These are phyloP conservation scores for Ogataea paradorogensis DNA, from an alignment of 805 yeast species.

Conservation along the genomic window DNA sequence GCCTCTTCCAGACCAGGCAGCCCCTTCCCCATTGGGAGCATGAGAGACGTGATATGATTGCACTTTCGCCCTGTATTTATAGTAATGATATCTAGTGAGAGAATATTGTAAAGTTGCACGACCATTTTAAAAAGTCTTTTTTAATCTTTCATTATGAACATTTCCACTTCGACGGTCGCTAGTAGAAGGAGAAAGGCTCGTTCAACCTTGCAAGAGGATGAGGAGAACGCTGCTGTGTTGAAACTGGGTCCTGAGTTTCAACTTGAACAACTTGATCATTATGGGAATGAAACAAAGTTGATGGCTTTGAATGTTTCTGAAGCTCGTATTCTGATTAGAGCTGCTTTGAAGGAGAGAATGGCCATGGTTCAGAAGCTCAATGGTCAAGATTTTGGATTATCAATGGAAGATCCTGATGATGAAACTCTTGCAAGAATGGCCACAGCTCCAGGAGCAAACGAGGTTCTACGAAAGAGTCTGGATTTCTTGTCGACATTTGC, in stretches of 20 bases:
- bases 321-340: conserved; percentile 84
- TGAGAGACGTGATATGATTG: conserved; percentile 1
- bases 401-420: conserved; percentile 39
- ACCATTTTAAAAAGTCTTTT: conserved; percentile 1
- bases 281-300: conserved; percentile 72
- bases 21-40: conserved; percentile 27
- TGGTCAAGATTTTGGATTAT: conserved; percentile 29
- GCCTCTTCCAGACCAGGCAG: conserved; percentile 48
- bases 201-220: conserved; percentile 67
- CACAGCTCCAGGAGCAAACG: conserved; percentile 73
- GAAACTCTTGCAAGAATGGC: conserved; percentile 50
- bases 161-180: conserved; percentile 84
- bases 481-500: conserved; percentile 84
- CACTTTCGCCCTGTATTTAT: conserved; percentile 12
- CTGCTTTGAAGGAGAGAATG: conserved; percentile 77
- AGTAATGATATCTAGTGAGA: conserved; percentile 4
- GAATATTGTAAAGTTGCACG: conserved; percentile 3
- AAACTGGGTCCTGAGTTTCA: conserved; percentile 93
- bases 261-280: conserved; percentile 72
- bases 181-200: conserved; percentile 72
- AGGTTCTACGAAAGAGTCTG: conserved; percentile 87
- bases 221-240: conserved; percentile 85
- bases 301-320: conserved; percentile 87
- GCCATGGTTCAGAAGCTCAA: conserved; percentile 43
- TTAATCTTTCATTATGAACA: conserved; percentile 61